phyloP scores from a whole-genome alignment of 1,139 yeast species.

The Kurtzmaniella natalensis region DNA sequence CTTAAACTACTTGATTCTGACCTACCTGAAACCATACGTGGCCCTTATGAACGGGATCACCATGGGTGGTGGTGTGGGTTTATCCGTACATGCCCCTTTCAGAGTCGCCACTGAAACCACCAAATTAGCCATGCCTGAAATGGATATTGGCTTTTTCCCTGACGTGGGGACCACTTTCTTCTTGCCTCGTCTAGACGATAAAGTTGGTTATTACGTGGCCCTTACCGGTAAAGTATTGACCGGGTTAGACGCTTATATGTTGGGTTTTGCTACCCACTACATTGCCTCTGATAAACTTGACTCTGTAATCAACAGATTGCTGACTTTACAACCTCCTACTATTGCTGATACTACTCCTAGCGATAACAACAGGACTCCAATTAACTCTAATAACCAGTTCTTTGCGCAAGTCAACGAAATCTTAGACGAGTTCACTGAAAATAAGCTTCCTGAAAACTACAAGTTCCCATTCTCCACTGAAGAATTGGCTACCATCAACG shows the following conservation, averaged over 20 bases:
- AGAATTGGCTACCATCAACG: slow-evolving; percentile 61
- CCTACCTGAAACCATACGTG: slow-evolving; percentile 80
- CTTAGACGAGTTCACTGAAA: slow-evolving; percentile 70
- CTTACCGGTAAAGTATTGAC: slow-evolving; percentile 75
- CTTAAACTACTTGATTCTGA: slow-evolving; percentile 72
- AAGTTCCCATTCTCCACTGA: slow-evolving; percentile 54
- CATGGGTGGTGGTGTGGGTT: slow-evolving; percentile 98
- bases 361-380: slow-evolving; percentile 21
- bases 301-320: slow-evolving; percentile 59
- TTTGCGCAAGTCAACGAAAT: slow-evolving; percentile 63
- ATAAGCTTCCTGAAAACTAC: slow-evolving; percentile 62
- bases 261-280: slow-evolving; percentile 90
- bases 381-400: slow-evolving; percentile 32
- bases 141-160: slow-evolving; percentile 94
- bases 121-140: slow-evolving; percentile 95
- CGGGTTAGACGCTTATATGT: slow-evolving; percentile 75
- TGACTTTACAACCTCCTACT: slow-evolving; percentile 48
- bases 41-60: slow-evolving; percentile 88
- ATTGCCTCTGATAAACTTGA: slow-evolving; percentile 63
- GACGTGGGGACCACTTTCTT: slow-evolving; percentile 95
- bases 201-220: slow-evolving; percentile 81
- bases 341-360: slow-evolving; percentile 23
- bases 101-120: slow-evolving; percentile 89
- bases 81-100: slow-evolving; percentile 90
- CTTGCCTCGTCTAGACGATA: slow-evolving; percentile 76